Percentiles rank a stretch among this genome's conserved stretches.
phyloP scores from a whole-genome alignment of 169 alveolate genomes.

The Hammondia hammondi region DNA sequence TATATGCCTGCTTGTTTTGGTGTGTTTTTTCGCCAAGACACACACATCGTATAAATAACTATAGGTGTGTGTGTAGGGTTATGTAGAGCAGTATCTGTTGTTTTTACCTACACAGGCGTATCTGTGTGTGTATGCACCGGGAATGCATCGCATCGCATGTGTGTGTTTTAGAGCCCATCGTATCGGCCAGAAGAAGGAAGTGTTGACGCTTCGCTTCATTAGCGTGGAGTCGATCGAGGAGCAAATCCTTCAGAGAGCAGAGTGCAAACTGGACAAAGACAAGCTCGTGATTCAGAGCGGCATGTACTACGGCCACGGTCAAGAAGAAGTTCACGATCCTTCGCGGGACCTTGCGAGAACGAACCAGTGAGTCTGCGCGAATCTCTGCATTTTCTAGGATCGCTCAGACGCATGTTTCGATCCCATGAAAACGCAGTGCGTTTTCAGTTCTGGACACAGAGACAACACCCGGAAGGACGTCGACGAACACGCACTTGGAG shows the following conservation, averaged over 20 bases:
- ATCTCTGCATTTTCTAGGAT: background rate
- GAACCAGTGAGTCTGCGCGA: constrained; percentile 39
- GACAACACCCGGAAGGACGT: too few relatives aligned
- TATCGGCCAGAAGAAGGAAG: constrained; percentile 94
- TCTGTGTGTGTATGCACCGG: too few relatives aligned
- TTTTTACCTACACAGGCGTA: background rate
- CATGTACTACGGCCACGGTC: constrained; percentile 74
- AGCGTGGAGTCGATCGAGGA: constrained; percentile 94
- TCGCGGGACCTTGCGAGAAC: constrained; percentile 52
- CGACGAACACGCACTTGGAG: too few relatives aligned
- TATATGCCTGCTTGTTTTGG: background rate
- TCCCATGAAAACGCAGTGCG: too few relatives aligned
- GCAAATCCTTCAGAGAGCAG: constrained; percentile 92
- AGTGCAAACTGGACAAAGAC: constrained; percentile 79
- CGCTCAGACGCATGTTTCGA: background rate
- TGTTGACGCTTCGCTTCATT: constrained; percentile 90
- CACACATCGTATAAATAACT: background rate
- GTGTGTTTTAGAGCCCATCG: constrained; percentile 90
- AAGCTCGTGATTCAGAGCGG: constrained; percentile 80
- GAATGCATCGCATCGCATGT: background rate
- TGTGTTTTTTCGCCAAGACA: background rate
- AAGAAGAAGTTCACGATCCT: constrained; percentile 20
- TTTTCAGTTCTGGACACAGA: too few relatives aligned
- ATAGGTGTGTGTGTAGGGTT: background rate
- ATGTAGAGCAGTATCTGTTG: background rate